phyloP scores from a whole-genome alignment of 139 green algal species.

The Haematococcus sp. region DNA sequence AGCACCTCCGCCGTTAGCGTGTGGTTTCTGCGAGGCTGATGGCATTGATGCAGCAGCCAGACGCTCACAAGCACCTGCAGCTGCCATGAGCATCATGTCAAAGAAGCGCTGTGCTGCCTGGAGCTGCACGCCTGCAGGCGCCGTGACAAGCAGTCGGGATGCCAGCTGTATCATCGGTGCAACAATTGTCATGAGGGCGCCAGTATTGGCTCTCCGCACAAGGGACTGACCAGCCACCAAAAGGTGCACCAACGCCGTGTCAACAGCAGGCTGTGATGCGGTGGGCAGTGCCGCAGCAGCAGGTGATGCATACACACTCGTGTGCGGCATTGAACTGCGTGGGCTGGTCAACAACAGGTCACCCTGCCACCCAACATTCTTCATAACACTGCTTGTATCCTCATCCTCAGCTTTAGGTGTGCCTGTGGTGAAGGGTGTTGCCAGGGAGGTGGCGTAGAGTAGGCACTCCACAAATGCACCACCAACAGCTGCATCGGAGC shows the following conservation, averaged over 20 bases:
- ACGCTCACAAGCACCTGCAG: background rate
- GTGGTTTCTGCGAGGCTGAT: background rate
- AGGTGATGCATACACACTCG: too few relatives aligned
- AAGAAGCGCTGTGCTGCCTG: constrained; percentile 18
- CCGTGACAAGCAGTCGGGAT: constrained; percentile 20
- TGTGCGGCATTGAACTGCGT: too few relatives aligned
- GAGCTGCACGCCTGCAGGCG: background rate
- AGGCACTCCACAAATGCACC: constrained; percentile 6
- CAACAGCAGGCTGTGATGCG: background rate
- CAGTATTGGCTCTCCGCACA: constrained; percentile 2
- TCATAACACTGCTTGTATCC: too few relatives aligned
- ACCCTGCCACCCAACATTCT: too few relatives aligned
- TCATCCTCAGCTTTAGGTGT: too few relatives aligned
- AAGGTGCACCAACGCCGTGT: background rate
- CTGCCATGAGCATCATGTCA: background rate
- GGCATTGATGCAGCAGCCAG: background rate
- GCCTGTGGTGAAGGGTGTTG: constrained; percentile 1
- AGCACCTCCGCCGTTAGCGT: too few relatives aligned
- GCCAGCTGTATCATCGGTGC: constrained; percentile 16
- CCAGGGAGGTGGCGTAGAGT: constrained; percentile 12
- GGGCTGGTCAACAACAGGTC: too few relatives aligned
- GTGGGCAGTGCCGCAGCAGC: too few relatives aligned
- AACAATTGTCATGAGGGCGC: background rate
- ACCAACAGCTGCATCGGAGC: background rate
- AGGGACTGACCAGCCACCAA: constrained; percentile 24